Evolutionary conservation across 1,139 yeast species (phyloP).

Genomic region (Kurtzmaniella quercitrusa): DNA sequence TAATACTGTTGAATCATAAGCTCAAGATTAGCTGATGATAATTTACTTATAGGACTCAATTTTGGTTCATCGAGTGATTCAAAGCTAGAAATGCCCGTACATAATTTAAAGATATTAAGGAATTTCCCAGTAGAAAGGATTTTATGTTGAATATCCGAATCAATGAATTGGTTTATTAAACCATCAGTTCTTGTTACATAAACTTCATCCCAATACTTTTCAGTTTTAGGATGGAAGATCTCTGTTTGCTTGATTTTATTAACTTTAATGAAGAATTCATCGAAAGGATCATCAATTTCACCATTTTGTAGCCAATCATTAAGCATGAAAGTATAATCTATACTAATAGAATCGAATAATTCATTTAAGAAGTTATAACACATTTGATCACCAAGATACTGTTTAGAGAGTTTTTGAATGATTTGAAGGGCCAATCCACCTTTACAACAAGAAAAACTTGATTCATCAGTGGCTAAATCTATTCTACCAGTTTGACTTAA

Average conservation of each 20-base stretch:
- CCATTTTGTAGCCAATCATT: constrained; percentile 80
- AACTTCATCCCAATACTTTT: constrained; percentile 84
- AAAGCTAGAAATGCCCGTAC: constrained; percentile 42
- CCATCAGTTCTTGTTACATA: constrained; percentile 76
- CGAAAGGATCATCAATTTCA: constrained; percentile 68
- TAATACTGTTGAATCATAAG: constrained; percentile 62
- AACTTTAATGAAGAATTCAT: constrained; percentile 72
- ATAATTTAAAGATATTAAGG: constrained; percentile 64
- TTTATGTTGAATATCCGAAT: constrained; percentile 55
- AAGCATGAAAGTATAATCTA: constrained; percentile 63
- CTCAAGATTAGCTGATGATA: constrained; percentile 59
- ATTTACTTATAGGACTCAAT: constrained; percentile 26
- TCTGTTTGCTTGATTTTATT: constrained; percentile 21
- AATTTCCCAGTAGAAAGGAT: constrained; percentile 82
- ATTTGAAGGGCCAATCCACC: constrained; percentile 66
- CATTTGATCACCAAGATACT: constrained; percentile 60
- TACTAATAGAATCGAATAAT: constrained; percentile 57
- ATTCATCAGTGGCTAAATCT: constrained; percentile 49
- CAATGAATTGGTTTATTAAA: constrained; percentile 59
- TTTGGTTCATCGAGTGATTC: constrained; percentile 22
- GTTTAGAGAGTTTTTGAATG: constrained; percentile 52
- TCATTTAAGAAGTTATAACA: constrained; percentile 48
- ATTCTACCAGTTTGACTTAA: constrained; percentile 36
- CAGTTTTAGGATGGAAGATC: constrained; percentile 20
- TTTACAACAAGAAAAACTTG: constrained; percentile 54